phyloP scores from a whole-genome alignment of 805 yeast species.

The Yamadazyma akitaensis region DNA sequence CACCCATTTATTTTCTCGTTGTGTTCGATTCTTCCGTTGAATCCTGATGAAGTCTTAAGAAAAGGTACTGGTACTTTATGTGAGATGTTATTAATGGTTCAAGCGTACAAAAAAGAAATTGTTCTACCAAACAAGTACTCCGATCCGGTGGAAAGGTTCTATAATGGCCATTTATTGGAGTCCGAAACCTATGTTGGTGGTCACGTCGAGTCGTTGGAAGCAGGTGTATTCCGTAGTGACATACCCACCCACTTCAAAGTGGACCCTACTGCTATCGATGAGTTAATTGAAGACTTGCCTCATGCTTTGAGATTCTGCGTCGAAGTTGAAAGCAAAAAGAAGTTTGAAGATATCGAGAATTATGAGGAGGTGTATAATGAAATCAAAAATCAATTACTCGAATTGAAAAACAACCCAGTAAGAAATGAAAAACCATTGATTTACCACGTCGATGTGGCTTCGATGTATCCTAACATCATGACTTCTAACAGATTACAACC shows the following conservation, averaged over 20 bases:
- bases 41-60: slow-evolving; percentile 93
- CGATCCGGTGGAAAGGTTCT: slow-evolving; percentile 92
- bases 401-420: slow-evolving; percentile 56
- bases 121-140: slow-evolving; percentile 89
- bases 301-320: slow-evolving; percentile 78
- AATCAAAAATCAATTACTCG: slow-evolving; percentile 54
- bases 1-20: slow-evolving; percentile 96
- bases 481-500: slow-evolving; percentile 96
- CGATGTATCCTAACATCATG: slow-evolving; percentile 99
- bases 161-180: slow-evolving; percentile 89
- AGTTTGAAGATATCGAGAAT: slow-evolving; percentile 74
- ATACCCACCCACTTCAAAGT: slow-evolving; percentile 69
- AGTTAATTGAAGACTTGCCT: slow-evolving; percentile 67
- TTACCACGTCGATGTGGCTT: slow-evolving; percentile 97
- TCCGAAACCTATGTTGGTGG: slow-evolving; percentile 99
- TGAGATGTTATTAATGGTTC: slow-evolving; percentile 96
- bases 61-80: slow-evolving; percentile 99
- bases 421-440: slow-evolving; percentile 80
- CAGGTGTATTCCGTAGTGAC: slow-evolving; percentile 96
- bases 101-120: slow-evolving; percentile 77
- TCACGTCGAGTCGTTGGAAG: slow-evolving; percentile 95
- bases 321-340: slow-evolving; percentile 72
- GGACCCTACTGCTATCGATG: slow-evolving; percentile 81
- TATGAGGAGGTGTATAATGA: slow-evolving; percentile 67
- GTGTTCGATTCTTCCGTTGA: slow-evolving; percentile 91